Evolutionary conservation across 129 eudicot genomes (phyloP), one percentile per base, ranked within the genome.

Genomic region (Escallonia herrerae): DNA sequence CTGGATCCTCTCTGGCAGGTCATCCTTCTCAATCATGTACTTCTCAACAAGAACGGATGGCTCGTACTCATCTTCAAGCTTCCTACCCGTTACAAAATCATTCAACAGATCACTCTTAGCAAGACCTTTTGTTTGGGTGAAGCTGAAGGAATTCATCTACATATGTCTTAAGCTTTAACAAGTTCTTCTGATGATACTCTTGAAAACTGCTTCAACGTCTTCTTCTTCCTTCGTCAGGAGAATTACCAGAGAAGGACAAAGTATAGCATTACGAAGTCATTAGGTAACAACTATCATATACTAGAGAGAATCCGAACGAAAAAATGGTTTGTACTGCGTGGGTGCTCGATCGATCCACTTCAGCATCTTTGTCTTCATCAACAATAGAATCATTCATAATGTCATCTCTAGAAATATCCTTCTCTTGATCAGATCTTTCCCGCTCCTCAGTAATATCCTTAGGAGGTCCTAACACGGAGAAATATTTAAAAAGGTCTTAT

Each of bases 1-100:
- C 57, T 53, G 57, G 22, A 53, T 53, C 22, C 57, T 53, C 15
- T 53, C 57, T 53, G 57, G 57, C 22, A 53, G 57, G 57, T 53
- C 57, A 53, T 53, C 57, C 57, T 13, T 53, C 57, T 53, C 57
- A 6, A 33, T 53, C 57, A 53, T 11, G 14, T 53, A 53, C 57
- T 53, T 53, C 57, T 53, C 57, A 10, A 53, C 57, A 53, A 53
- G 57, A 12, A 53, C 2, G 57, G 57, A 53, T 5, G 57, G 57
- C 57, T 53, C 57, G 14, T 53, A 53, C 14, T 53, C 57, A 12
- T 53, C 14, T 13, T 53, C 57, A n/a, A 53, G 57, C 22, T 53
- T 53, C 57, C 3, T 53, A 15, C 6, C 57, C 57, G 3, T 6
- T 6, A 5, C 57, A 53, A 33, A 53, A 53, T 53, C 15, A 13